Evolutionary conservation across 495 filamentous ascomycete species (phyloP).

Genomic region (Copromyces sp.): DNA sequence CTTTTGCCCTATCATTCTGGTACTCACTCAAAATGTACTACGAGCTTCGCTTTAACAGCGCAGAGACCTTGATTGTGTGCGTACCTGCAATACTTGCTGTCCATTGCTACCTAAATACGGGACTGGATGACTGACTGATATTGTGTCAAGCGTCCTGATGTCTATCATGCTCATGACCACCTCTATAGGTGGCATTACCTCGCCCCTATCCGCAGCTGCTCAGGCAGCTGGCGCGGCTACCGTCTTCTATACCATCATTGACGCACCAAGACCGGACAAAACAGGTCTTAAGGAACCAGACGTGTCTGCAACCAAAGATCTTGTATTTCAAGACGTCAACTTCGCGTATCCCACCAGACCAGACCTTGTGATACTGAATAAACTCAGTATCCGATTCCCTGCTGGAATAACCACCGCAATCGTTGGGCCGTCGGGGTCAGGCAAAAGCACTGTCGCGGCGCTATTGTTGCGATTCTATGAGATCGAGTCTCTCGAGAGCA

Average conservation of each 20-base stretch:
- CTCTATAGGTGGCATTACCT: constrained; percentile 39
- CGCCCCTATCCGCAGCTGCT: constrained; percentile 39
- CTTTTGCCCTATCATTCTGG: constrained; percentile 39
- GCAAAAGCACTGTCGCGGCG: constrained; percentile 58
- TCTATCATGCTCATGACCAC: constrained; percentile 47
- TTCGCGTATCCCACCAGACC: constrained; percentile 59
- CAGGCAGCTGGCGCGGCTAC: constrained; percentile 44
- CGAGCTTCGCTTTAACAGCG: constrained; percentile 14
- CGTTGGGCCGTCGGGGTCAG: constrained; percentile 67
- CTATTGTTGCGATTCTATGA: constrained; percentile 59
- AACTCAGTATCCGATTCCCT: constrained; percentile 47
- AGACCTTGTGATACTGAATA: constrained; percentile 43
- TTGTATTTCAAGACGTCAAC: constrained; percentile 47
- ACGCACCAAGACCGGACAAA: constrained; percentile 37
- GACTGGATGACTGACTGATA: background rate
- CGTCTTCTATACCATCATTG: constrained; percentile 47
- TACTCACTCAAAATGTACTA: constrained; percentile 28
- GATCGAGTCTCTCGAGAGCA: constrained; percentile 37
- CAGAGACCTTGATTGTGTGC: constrained; percentile 40
- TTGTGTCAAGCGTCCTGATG: constrained; percentile 40
- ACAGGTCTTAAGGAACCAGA: constrained; percentile 37
- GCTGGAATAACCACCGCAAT: constrained; percentile 80
- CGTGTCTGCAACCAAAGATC: constrained; percentile 39
- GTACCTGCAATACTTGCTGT: constrained; percentile 8
- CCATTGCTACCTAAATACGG: background rate